Percentiles rank a stretch among this genome's conserved stretches.
Evolutionary conservation across 1,284 basidiomycete genomes (phyloP).

Genomic region (Neonothopanus nambi): DNA sequence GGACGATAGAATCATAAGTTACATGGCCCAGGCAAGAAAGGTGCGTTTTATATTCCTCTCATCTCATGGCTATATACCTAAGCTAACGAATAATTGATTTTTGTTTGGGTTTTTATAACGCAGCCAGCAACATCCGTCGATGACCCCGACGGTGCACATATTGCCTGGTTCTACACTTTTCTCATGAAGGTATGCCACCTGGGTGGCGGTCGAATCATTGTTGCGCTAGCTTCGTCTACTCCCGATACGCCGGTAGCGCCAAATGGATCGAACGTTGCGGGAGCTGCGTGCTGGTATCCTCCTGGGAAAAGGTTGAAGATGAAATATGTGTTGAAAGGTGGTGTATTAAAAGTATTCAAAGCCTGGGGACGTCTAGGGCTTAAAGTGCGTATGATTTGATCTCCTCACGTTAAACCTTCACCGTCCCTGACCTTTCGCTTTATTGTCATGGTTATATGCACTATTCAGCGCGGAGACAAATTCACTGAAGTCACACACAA

Average conservation of each 20-base stretch:
- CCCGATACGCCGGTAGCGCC: background rate
- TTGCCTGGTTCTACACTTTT: slow-evolving; percentile 4
- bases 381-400: background rate
- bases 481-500: background rate
- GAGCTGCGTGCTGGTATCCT: slow-evolving; percentile 6
- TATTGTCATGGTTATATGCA: no score
- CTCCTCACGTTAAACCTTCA: background rate
- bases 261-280: slow-evolving; percentile 4
- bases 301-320: slow-evolving; percentile 3
- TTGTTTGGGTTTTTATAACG: background rate
- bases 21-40: background rate
- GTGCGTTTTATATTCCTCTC: background rate
- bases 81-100: background rate
- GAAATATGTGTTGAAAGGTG: slow-evolving; percentile 3
- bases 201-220: background rate
- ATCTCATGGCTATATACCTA: background rate
- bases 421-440: background rate
- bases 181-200: background rate
- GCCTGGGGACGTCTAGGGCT: slow-evolving; percentile 4
- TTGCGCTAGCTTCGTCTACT: background rate
- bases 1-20: slow-evolving; percentile 1
- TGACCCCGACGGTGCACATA: background rate
- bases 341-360: background rate
- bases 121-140: background rate
- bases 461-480: background rate